Evolutionary conservation across 106 monocot species (phyloP), one percentile per base, ranked within the genome.

Genomic region (Posidonia australis): DNA sequence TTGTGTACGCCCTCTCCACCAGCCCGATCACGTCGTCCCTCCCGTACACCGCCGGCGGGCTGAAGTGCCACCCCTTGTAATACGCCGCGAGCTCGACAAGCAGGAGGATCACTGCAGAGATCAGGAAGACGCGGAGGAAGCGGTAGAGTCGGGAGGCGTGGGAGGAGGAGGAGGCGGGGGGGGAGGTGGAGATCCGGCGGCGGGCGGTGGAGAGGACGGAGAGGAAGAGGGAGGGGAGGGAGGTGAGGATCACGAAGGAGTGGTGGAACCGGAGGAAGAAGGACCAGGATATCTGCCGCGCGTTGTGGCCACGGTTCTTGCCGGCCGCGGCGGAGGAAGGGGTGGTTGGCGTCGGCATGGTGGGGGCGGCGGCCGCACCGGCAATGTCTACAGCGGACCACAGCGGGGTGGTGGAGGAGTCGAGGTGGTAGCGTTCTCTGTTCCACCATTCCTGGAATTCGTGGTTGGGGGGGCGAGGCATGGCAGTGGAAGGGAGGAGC

Each of bases 371-470:
- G 28, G 74, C 30, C 32, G 53, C 30, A 48, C 24, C n/a, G 51
- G 48, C 22, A 53, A 60, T 36, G 59, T 73, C 62, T 43, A 62
- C 22, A 67, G 58, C 49, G 60, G 67, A 5, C 17, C n/a, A 18
- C 18, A 60, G 55, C 23, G 53, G 14, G 36, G 51, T 21, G 54
- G n/a, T 19, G 64, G 44, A n/a, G 60, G 44, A 16, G 36, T 19
- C 22, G 60, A 19, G 17, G 18, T 20, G 5, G 9, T 43, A 27
- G n/a, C n/a, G 45, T 22, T 79, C 73, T 5, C 64, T 52, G 79
- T 83, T 83, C 83, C 83, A 83, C 79, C 79, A 83, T 58, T 79
- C 79, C 76, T 83, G 79, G 66, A 83, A 83, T 59, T 83, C 83
- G 72, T 70, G 58, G 73, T 83, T 83, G 0, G 72, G 77, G 5